Evolutionary conservation across 192 early-diverging fungal species (phyloP).

Genomic region (Linnemannia elongata): DNA sequence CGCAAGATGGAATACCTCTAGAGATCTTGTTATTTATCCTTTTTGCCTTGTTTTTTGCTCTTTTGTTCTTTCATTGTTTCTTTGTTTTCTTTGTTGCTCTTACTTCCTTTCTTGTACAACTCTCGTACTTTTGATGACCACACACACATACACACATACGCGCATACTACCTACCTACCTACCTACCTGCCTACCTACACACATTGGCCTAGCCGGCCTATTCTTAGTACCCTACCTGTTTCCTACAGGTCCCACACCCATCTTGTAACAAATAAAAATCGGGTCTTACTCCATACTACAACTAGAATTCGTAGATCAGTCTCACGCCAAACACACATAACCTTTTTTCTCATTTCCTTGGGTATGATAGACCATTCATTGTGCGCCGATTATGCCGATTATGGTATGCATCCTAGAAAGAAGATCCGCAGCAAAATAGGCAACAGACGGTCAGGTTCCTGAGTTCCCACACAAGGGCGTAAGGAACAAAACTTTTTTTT

Average conservation of each 20-base stretch:
- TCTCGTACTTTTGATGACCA: neutral
- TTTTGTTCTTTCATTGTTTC: neutral
- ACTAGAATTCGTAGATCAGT: too few species aligned
- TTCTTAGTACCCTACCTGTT: too few species aligned
- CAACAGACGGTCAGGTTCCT: neutral
- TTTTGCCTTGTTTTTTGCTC: neutral
- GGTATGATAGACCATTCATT: neutral
- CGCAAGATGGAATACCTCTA: slow-evolving; percentile 46
- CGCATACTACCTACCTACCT: neutral
- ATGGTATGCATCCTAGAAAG: neutral
- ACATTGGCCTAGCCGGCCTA: too few species aligned
- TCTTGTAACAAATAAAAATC: too few species aligned
- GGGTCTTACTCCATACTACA: too few species aligned
- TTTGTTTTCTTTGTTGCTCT: neutral
- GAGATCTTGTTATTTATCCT: neutral
- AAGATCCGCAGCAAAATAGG: neutral
- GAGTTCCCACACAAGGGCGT: neutral
- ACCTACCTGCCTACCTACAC: too few species aligned
- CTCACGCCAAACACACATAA: too few species aligned
- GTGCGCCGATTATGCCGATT: neutral
- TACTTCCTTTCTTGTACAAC: neutral
- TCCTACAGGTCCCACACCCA: too few species aligned
- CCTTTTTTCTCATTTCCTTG: neutral
- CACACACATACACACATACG: neutral
- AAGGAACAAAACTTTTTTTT: neutral